Conservation (phyloP, 257 asterid genomes). For the Thymus mandschuricus region DNA sequence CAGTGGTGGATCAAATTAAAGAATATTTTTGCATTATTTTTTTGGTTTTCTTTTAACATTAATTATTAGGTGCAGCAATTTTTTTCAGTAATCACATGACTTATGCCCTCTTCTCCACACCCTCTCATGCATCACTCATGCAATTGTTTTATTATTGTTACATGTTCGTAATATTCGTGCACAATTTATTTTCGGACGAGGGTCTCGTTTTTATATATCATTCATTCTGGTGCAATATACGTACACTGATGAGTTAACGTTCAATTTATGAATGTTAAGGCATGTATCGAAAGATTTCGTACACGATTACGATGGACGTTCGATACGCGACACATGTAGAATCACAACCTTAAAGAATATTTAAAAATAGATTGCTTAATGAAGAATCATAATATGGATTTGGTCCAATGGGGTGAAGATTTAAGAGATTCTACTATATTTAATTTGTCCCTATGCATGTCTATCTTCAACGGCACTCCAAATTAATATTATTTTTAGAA, state of each 20-base stretch:
- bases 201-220: too few relatives aligned
- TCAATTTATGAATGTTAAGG: too few relatives aligned
- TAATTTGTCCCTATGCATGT: conserved; percentile 20
- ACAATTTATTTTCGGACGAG: too few relatives aligned
- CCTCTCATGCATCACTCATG: conserved; percentile 26
- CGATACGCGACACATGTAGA: conserved; percentile 36
- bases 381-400: conserved; percentile 26
- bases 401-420: conserved; percentile 17
- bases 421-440: conserved; percentile 14
- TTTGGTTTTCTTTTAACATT: conserved; percentile 1
- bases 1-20: conserved; percentile 30
- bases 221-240: too few relatives aligned
- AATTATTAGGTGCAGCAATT: conserved; percentile 33
- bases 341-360: conserved; percentile 9
- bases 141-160: background rate
- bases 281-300: too few relatives aligned
- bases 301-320: conserved; percentile 34
- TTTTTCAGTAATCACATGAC: conserved; percentile 62
- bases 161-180: too few relatives aligned
- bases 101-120: conserved; percentile 26
- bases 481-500: background rate
- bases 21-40: conserved; percentile 16
- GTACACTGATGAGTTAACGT: too few relatives aligned
- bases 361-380: conserved; percentile 20
- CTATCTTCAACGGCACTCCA: conserved; percentile 45